Evolutionary conservation across 441 rosid species (phyloP).

Genomic region (Erysimum pusillum): DNA sequence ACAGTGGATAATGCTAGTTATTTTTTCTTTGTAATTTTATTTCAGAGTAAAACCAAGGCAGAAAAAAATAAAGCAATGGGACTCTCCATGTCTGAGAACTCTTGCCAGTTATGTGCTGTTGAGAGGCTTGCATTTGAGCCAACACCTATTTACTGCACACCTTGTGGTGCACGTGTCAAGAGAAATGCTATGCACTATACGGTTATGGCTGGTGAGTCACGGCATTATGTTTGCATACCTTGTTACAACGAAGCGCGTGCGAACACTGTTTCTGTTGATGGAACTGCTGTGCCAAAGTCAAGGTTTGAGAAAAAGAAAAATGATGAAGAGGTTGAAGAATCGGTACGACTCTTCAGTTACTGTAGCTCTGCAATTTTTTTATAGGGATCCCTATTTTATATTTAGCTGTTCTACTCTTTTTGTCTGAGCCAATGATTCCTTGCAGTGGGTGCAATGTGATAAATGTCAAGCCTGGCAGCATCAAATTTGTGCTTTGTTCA

Average conservation of each 20-base stretch:
- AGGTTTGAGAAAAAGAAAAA: conserved; percentile 94
- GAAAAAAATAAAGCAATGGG: conserved; percentile 94
- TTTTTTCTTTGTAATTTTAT: conserved; percentile 24
- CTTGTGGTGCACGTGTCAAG: conserved; percentile 92
- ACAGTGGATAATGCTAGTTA: conserved; percentile 18
- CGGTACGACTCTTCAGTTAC: too few relatives aligned
- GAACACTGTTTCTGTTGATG: conserved; percentile 74
- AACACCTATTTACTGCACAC: conserved; percentile 86
- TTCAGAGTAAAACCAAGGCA: conserved; percentile 87
- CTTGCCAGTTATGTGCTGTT: conserved; percentile 95
- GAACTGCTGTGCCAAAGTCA: conserved; percentile 63
- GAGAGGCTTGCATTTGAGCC: conserved; percentile 95
- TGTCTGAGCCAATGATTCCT: conserved; percentile 37
- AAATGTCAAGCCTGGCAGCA: conserved; percentile 99
- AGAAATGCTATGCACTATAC: conserved; percentile 86
- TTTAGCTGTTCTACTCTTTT: background rate
- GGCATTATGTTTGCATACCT: conserved; percentile 78
- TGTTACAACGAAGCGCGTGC: conserved; percentile 88
- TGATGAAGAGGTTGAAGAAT: conserved; percentile 90
- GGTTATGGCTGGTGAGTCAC: conserved; percentile 78
- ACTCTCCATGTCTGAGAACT: conserved; percentile 75
- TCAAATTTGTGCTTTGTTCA: conserved; percentile 94
- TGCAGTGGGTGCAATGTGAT: conserved; percentile 99
- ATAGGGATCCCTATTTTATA: too few relatives aligned
- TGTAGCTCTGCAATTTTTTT: too few relatives aligned